phyloP scores from a whole-genome alignment of 1,284 basidiomycete genomes.

The Peniophora sp. region DNA sequence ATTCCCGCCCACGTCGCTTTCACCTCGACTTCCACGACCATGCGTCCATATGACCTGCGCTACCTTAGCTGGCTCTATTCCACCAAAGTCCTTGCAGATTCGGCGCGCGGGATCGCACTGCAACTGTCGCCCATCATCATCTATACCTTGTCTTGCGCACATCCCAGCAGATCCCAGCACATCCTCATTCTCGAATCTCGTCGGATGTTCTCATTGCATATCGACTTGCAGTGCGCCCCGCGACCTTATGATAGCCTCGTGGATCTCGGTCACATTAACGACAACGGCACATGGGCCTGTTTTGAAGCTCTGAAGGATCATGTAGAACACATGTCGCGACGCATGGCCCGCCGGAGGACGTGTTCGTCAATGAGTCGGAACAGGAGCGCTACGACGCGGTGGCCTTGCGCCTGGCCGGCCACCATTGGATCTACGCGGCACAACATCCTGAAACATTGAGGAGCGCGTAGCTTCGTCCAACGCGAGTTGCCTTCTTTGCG shows the following conservation, averaged over 20 bases:
- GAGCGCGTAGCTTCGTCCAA: slow-evolving; percentile 25
- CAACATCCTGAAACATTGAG: slow-evolving; percentile 39
- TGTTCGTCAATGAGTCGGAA: not conserved
- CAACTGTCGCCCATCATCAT: slow-evolving; percentile 43
- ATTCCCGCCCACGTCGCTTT: too few relatives aligned
- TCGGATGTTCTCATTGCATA: slow-evolving; percentile 41
- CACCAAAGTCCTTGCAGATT: too few relatives aligned
- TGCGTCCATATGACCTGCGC: too few relatives aligned
- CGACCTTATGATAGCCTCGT: slow-evolving; percentile 43
- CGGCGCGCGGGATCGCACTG: slow-evolving; percentile 10
- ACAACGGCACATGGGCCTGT: not conserved
- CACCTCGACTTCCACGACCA: too few relatives aligned
- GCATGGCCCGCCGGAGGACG: slow-evolving; percentile 8
- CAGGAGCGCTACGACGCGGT: slow-evolving; percentile 31
- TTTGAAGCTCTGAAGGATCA: not conserved
- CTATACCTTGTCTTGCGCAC: slow-evolving; percentile 53
- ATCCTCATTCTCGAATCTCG: slow-evolving; percentile 42
- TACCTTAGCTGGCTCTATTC: too few relatives aligned
- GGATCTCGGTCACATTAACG: slow-evolving; percentile 45
- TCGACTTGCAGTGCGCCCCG: slow-evolving; percentile 38
- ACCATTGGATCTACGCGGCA: slow-evolving; percentile 36
- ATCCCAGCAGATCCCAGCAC: slow-evolving; percentile 29
- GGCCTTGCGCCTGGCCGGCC: slow-evolving; percentile 40
- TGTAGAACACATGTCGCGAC: not conserved
- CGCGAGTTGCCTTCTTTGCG: slow-evolving; percentile 17